Evolutionary conservation across 108 stramenopile species (phyloP).

Genomic region (Asterionellopsis glacialis): DNA sequence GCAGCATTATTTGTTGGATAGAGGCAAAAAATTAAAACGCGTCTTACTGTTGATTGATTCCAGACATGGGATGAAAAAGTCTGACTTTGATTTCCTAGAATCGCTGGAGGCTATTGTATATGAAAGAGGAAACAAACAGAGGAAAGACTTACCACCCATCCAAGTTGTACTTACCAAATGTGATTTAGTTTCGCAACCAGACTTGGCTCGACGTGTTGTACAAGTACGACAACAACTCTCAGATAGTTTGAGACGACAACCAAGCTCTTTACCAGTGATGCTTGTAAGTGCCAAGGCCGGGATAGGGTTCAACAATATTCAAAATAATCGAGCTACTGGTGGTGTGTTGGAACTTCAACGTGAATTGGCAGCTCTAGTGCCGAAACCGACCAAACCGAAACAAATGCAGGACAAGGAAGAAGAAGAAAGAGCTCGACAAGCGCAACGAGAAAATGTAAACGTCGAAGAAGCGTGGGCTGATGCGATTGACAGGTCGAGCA

Average conservation of each 20-base stretch:
- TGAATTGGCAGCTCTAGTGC: constrained; percentile 61
- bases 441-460: too few species aligned
- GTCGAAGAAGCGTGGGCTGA: too few species aligned
- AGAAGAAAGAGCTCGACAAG: not conserved
- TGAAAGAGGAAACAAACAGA: not conserved
- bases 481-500: too few species aligned
- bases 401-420: constrained; percentile 12
- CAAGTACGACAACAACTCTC: constrained; percentile 66
- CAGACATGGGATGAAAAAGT: constrained; percentile 73
- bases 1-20: constrained; percentile 52
- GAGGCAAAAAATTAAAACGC: constrained; percentile 56
- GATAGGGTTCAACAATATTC: constrained; percentile 46
- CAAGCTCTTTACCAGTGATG: constrained; percentile 68
- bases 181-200: constrained; percentile 67
- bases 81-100: constrained; percentile 65
- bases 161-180: constrained; percentile 85
- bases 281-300: constrained; percentile 69
- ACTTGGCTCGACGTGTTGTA: constrained; percentile 65
- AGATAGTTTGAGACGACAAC: constrained; percentile 59
- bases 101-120: constrained; percentile 31
- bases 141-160: constrained; percentile 61
- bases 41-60: constrained; percentile 74
- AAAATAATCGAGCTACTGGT: constrained; percentile 30
- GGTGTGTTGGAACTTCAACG: constrained; percentile 75
- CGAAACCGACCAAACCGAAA: not conserved